Evolutionary conservation across 2,329 filamentous ascomycete species (phyloP), one percentile per base, ranked within the genome.

Genomic region (Ophiostoma perfectum): DNA sequence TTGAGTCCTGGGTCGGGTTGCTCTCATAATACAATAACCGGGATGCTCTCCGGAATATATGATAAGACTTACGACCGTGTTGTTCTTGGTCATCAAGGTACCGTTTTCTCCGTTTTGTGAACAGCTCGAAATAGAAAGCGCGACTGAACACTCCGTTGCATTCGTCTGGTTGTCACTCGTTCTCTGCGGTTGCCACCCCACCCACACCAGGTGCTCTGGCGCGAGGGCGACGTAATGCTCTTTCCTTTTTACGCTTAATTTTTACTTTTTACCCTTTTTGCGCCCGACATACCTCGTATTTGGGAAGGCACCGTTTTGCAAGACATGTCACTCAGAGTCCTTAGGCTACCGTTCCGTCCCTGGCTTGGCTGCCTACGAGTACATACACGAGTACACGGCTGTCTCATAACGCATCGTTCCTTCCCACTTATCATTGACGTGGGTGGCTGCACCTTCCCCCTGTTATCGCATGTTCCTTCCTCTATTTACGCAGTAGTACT

Each of bases 191-290:
- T 60, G 55, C 36, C 36, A 38, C 58, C 36, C 55, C 58, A 62
- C 58, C 38, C 58, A 62, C 58, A 62, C 58, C 38, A 60, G 58
- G 58, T 62, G 14, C 27, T 60, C 55, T 39, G 27, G 55, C 39
- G 60, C 38, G 41, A 65, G 65, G 67, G 52, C 60, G 65, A 45
- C 52, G 64, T 45, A 18, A 14, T 68, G 27, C 27, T 66, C n/a
- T 60, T 66, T 45, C n/a, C 49, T 41, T 38, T 27, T 27, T 27
- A 27, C 27, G 27, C 27, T 27, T 27, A 27, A 27, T 27, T 27
- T 27, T 27, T 2, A 27, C 27, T 27, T 66, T 58, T 42, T 42
- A 16, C 44, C 58, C 52, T 44, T 55, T 36, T 44, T 42, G 27
- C 42, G 38, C 36, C 36, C 55, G 39, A 27, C 52, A 27, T 58